A percentile compares a stretch with the other conserved stretches of the same genome.
phyloP scores from a whole-genome alignment of 2,329 filamentous ascomycete genomes.

The Chaetomiaceae sp. region DNA sequence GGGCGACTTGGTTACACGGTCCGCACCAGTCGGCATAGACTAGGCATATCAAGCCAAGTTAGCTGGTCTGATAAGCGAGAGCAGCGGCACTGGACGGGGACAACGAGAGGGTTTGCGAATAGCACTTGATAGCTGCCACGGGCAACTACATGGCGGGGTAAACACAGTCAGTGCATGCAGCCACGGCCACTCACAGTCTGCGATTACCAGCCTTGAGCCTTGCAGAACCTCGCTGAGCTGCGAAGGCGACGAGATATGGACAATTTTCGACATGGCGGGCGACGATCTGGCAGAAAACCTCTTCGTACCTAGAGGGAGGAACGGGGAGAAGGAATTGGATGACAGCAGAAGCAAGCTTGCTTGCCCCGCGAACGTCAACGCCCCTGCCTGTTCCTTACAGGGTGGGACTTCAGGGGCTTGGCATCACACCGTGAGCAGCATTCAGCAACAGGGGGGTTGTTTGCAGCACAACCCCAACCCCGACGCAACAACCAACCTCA shows the following conservation, averaged over 20 bases:
- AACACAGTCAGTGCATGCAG: background rate
- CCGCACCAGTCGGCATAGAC: constrained; percentile 86
- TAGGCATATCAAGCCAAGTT: constrained; percentile 31
- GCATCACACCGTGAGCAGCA: no score
- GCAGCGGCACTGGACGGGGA: background rate
- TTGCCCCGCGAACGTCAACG: constrained; percentile 12
- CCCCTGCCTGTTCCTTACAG: background rate
- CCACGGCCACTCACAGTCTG: constrained; percentile 90
- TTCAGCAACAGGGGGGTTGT: no score
- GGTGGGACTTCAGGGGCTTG: background rate
- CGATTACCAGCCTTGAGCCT: constrained; percentile 72
- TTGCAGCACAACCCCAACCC: no score
- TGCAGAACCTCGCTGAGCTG: constrained; percentile 65
- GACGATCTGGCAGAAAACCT: background rate
- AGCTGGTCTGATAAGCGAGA: background rate
- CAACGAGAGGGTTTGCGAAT: no score
- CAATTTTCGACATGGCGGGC: constrained; percentile 27
- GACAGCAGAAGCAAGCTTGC: constrained; percentile 2
- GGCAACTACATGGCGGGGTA: constrained; percentile 22
- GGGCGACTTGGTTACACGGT: constrained; percentile 77
- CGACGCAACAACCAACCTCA: no score
- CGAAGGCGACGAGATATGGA: constrained; percentile 40
- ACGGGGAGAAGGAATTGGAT: constrained; percentile 6
- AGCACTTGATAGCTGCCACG: no score
- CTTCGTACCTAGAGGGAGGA: no score